phyloP scores from a whole-genome alignment of 768 basidiomycete species.

The Sistotremastrum niveocremeum region DNA sequence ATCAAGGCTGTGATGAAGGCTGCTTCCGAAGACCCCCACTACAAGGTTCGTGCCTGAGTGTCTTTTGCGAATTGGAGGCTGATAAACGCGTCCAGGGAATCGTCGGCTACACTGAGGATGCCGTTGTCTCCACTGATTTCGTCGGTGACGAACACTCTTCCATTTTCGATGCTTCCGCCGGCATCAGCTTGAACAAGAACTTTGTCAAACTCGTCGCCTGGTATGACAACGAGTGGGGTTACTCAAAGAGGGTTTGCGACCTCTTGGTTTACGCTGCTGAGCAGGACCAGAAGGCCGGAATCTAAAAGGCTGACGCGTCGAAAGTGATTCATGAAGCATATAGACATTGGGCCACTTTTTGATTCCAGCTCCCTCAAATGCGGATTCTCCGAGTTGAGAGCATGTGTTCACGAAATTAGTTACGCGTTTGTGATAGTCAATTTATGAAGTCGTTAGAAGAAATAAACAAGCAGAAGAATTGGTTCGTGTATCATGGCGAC shows the following conservation, averaged over 20 bases:
- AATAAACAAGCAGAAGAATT: too few species aligned
- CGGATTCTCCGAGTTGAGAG: too few species aligned
- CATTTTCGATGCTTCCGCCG: conserved; percentile 89
- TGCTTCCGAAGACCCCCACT: conserved; percentile 53
- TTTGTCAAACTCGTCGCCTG: conserved; percentile 96
- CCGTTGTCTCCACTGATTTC: conserved; percentile 90
- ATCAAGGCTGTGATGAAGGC: conserved; percentile 80
- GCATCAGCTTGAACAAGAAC: conserved; percentile 81
- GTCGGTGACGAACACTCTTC: conserved; percentile 65
- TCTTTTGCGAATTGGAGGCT: not conserved
- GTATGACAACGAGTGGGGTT: conserved; percentile 95
- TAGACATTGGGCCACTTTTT: too few species aligned
- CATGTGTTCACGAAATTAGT: too few species aligned
- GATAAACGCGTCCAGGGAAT: conserved; percentile 35
- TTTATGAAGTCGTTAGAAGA: too few species aligned
- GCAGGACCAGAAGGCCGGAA: conserved; percentile 35
- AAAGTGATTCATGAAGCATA: not conserved
- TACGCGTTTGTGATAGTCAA: too few species aligned
- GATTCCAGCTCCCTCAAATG: too few species aligned
- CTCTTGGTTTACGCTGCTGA: conserved; percentile 69
- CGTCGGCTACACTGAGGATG: conserved; percentile 85
- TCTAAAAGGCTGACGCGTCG: not conserved
- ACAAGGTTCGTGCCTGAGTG: conserved; percentile 20
- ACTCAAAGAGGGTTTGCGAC: conserved; percentile 88
- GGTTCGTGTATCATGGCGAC: too few species aligned